Evolutionary conservation across 306 rosid genomes (phyloP), one percentile per base, ranked within the genome.

Genomic region (Malus fusca): DNA sequence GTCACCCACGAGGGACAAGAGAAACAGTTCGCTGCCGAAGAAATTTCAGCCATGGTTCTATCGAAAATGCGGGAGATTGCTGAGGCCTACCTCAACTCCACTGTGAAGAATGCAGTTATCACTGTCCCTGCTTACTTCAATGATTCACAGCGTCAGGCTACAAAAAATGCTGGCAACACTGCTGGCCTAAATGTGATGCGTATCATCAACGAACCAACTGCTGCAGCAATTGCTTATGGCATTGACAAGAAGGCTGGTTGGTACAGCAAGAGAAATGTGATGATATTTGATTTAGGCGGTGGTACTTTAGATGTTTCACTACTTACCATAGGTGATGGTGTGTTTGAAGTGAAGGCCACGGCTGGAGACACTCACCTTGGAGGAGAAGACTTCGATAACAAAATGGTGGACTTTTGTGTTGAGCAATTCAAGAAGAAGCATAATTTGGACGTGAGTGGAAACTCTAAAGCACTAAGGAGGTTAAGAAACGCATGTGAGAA

Each of bases 301-400:
- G 75, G 80, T 5, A 69, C 69, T 44, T 30, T 52, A 14, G 80
- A 77, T 59, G 67, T 77, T 7, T 77, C 80, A 21, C 37, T 77
- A 0, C 59, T 76, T 21, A 68, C 68, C 11, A 40, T 76, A 23
- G 56, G 63, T 2, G 30, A 40, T 1, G 25, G 61, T 56, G 53
- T 1, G 6, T 76, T 76, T 40, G 51, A 77, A 68, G 80, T 68
- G 18, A 40, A 11, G 14, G n/a, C 48, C 0, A 83, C 83, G n/a
- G 82, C 79, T 21, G 86, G 88, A 15, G 75, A 77, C 68, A 76
- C 80, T 17, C 86, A 79, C 40, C 82, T 85, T 0, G 82, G 84
- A 4, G 84, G 84, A 3, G 87, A 75, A 31, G 85, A 85, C 58
- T 60, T 85, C 17, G 79, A 75, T 30, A 75, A 74, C 60, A 48